These are phyloP conservation scores for Bryum argenteum DNA, from an alignment of 225 moss, liverwort and hornwort genomes.

Conservation along the genomic window DNA sequence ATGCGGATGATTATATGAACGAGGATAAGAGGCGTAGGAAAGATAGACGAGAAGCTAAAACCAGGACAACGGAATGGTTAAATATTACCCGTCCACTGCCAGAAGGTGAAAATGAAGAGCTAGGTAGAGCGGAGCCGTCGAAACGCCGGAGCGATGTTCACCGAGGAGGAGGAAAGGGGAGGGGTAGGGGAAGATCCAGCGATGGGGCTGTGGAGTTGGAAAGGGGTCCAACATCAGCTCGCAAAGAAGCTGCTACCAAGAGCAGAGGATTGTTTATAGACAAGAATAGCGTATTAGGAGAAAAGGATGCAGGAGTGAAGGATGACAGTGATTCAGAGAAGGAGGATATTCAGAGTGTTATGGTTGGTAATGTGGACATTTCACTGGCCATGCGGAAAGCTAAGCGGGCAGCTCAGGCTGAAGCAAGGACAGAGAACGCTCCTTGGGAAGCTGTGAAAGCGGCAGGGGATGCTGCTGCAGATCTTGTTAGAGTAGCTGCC, in stretches of 20 bases:
- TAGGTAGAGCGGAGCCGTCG: conserved; percentile 75
- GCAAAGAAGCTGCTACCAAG: conserved; percentile 55
- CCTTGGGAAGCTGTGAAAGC: conserved; percentile 91
- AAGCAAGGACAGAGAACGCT: conserved; percentile 90
- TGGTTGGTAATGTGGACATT: conserved; percentile 83
- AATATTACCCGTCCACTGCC: conserved; percentile 67
- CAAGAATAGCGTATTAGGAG: conserved; percentile 43
- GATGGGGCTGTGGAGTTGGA: conserved; percentile 69
- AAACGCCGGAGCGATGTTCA: conserved; percentile 80
- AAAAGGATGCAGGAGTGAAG: conserved; percentile 49
- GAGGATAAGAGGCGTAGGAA: conserved; percentile 86
- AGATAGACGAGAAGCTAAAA: conserved; percentile 83
- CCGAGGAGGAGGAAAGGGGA: conserved; percentile 73
- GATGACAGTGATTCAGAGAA: conserved; percentile 59
- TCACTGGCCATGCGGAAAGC: conserved; percentile 73
- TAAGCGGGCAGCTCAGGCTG: conserved; percentile 87
- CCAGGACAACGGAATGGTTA: conserved; percentile 74
- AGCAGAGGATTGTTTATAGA: conserved; percentile 60
- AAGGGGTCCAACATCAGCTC: conserved; percentile 48
- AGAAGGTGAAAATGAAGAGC: conserved; percentile 87
- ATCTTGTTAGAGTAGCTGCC: conserved; percentile 86
- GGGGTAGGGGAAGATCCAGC: conserved; percentile 70
- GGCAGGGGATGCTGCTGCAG: conserved; percentile 98
- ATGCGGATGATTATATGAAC: conserved; percentile 78
- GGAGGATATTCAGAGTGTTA: conserved; percentile 63